These are phyloP conservation scores for Ramaria sp. DNA, from an alignment of 768 basidiomycete genomes.

Conservation along the genomic window DNA sequence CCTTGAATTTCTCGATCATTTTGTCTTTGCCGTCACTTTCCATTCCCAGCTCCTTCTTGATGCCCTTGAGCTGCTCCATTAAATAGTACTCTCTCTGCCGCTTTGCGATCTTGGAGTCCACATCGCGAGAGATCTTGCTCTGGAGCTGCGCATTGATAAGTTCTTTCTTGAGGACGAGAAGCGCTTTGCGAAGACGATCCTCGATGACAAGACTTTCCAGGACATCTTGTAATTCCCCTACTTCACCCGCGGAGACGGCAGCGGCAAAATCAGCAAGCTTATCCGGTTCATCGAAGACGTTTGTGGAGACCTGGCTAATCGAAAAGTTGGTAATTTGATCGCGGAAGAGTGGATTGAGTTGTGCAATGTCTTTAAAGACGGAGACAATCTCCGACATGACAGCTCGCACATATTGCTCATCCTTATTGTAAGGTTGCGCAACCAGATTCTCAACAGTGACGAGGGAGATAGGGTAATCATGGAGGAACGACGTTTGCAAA, in stretches of 20 bases:
- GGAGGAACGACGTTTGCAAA: constrained; percentile 77
- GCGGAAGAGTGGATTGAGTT: constrained; percentile 93
- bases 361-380: constrained; percentile 97
- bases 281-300: constrained; percentile 95
- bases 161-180: constrained; percentile 94
- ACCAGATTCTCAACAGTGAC: constrained; percentile 79
- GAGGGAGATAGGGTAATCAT: constrained; percentile 73
- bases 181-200: constrained; percentile 80
- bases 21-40: constrained; percentile 94
- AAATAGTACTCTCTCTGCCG: constrained; percentile 91
- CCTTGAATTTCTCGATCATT: constrained; percentile 84
- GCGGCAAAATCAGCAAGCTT: constrained; percentile 97
- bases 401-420: constrained; percentile 90
- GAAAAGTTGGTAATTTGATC: constrained; percentile 97
- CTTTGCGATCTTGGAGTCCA: constrained; percentile 91
- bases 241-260: constrained; percentile 89
- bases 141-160: constrained; percentile 94
- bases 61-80: constrained; percentile 94
- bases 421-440: constrained; percentile 79
- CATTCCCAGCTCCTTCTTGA: constrained; percentile 94
- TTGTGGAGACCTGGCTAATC: constrained; percentile 83
- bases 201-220: constrained; percentile 79
- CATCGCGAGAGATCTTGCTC: constrained; percentile 83
- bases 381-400: constrained; percentile 95
- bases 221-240: constrained; percentile 86